These are phyloP conservation scores for Saccharomyces hybrid DNA, from an alignment of 1,139 yeast species.

Conservation along the genomic window DNA sequence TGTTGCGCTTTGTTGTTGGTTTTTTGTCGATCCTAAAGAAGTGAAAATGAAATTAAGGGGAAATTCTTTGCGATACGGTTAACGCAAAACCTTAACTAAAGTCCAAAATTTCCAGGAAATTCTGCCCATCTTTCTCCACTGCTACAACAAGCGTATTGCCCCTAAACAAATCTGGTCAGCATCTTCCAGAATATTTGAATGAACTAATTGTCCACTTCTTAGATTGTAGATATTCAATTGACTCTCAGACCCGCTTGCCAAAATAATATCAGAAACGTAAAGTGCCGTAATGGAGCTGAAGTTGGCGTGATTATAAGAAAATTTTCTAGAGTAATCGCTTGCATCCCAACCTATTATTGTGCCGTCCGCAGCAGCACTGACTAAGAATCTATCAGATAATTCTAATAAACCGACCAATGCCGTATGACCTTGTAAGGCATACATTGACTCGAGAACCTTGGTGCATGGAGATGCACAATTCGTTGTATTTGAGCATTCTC, in stretches of 20 bases:
- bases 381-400: conserved; percentile 68
- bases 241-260: conserved; percentile 83
- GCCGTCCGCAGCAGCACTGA: conserved; percentile 93
- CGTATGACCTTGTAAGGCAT: conserved; percentile 59
- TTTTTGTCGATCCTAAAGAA: too few species aligned
- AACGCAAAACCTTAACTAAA: conserved; percentile 37
- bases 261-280: conserved; percentile 75
- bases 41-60: too few species aligned
- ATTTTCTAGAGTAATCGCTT: conserved; percentile 55
- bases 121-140: conserved; percentile 57
- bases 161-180: conserved; percentile 86
- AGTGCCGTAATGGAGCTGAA: conserved; percentile 87
- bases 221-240: conserved; percentile 81
- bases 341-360: conserved; percentile 92
- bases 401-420: conserved; percentile 83
- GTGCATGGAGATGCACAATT: conserved; percentile 20
- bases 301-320: conserved; percentile 75
- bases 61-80: too few species aligned
- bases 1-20: too few species aligned
- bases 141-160: conserved; percentile 84
- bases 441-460: conserved; percentile 24
- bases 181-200: conserved; percentile 64
- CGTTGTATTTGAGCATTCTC: conserved; percentile 21
- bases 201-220: conserved; percentile 62
- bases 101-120: conserved; percentile 72